Evolutionary conservation across 768 basidiomycete genomes (phyloP), one percentile per base, ranked within the genome.

Genomic region (Suillus decipiens): DNA sequence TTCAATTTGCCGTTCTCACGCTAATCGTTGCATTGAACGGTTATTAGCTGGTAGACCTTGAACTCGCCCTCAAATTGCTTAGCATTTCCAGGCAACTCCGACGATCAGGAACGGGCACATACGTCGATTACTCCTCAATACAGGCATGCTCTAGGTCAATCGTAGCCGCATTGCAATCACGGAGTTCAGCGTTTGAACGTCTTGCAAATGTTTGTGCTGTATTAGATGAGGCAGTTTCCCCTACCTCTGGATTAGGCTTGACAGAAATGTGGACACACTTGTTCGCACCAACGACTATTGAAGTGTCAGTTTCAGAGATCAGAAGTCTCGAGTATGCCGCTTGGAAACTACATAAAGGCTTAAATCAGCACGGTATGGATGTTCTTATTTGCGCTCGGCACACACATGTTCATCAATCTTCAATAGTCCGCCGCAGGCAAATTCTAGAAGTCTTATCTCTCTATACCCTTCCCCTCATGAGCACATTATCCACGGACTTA

Each of bases 171-270:
- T 70, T 89, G 2, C 66, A 76, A 15, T 65, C 69, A 15, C 71
- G 77, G 42, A 72, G 81, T 4, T 59, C 74, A 3, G 48, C 63
- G 4, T 82, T 85, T 57, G 47, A 61, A 1, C 59, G 68, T 31
- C 69, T 87, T 36, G 68, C 67, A 10, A 56, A 60, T n/a, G 67
- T 73, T 33, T 77, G 77, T 7, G 62, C 75, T 37, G 68, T 69
- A 7, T 76, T 96, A 3, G 77, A 81, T 42, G 73, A 80, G 5
- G 70, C 78, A 3, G 78, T 90, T 17, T 84, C 83, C 3, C 81
- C 87, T 17, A 85, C 86, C 8, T 82, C 85, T n/a, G 95, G 96
- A 5, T 79, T 86, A 31, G 90, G 89, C 28, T 77, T 95, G 72
- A 76, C 83, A 22, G 80, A 87, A 24, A 84, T 96, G 41, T 96